phyloP scores from a whole-genome alignment of 2,329 filamentous ascomycete genomes.

The Hypoxylon sp. region DNA sequence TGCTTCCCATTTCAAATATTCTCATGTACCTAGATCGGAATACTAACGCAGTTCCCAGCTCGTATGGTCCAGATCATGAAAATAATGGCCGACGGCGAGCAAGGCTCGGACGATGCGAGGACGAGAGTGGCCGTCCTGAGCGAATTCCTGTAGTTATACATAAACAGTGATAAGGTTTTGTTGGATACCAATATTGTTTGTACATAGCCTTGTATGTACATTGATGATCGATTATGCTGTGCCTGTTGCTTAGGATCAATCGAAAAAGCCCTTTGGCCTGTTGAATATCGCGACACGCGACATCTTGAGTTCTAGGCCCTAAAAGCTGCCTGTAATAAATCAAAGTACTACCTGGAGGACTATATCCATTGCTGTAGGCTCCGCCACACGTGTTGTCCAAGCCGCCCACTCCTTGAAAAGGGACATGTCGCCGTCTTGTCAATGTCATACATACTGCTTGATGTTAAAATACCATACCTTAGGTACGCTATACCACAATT shows the following conservation, averaged over 20 bases:
- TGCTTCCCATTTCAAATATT: conserved; percentile 36
- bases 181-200: conserved; percentile 27
- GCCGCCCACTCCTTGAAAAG: too few species aligned
- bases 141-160: conserved; percentile 62
- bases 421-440: too few species aligned
- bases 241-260: conserved; percentile 1
- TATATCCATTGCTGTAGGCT: too few species aligned
- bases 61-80: conserved; percentile 77
- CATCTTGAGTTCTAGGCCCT: too few species aligned
- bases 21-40: not conserved
- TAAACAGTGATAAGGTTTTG: conserved; percentile 7
- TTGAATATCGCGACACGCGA: not conserved
- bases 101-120: conserved; percentile 71
- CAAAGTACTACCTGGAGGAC: too few species aligned
- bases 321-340: too few species aligned
- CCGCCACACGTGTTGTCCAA: too few species aligned
- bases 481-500: too few species aligned
- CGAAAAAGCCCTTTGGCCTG: not conserved
- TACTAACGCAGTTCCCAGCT: conserved; percentile 56
- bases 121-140: conserved; percentile 72
- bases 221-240: conserved; percentile 11
- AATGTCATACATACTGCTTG: too few species aligned
- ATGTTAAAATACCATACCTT: too few species aligned
- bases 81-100: conserved; percentile 67
- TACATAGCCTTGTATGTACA: conserved; percentile 33